phyloP scores from a whole-genome alignment of 2,329 filamentous ascomycete genomes.

The Cercospora beticola region DNA sequence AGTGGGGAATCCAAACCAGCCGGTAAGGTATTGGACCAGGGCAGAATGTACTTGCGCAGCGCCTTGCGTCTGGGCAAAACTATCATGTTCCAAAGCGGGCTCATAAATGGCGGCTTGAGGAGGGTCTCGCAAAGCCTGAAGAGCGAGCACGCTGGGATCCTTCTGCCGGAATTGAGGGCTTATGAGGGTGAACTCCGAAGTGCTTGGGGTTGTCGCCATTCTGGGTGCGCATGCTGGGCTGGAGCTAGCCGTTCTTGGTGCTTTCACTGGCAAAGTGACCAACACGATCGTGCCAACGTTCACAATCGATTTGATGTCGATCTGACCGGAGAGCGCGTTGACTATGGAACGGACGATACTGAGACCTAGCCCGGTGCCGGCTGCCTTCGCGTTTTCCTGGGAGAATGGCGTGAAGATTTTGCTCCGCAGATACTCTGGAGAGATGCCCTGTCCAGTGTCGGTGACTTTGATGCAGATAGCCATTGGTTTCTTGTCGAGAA shows the following conservation, averaged over 20 bases:
- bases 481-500: slow-evolving; percentile 18
- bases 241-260: background rate
- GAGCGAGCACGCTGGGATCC: slow-evolving; percentile 46
- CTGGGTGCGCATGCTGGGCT: background rate
- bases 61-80: slow-evolving; percentile 25
- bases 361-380: slow-evolving; percentile 64
- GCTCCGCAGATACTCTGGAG: slow-evolving; percentile 59
- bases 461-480: slow-evolving; percentile 43
- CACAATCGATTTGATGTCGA: slow-evolving; percentile 49
- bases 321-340: slow-evolving; percentile 59
- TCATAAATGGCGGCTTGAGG: slow-evolving; percentile 30
- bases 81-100: slow-evolving; percentile 25
- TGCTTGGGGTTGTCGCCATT: background rate
- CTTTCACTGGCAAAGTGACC: slow-evolving; percentile 45
- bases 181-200: background rate
- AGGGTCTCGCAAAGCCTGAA: slow-evolving; percentile 42
- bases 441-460: slow-evolving; percentile 67
- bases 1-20: slow-evolving; percentile 29
- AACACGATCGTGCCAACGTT: slow-evolving; percentile 29
- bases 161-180: slow-evolving; percentile 26
- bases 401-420: slow-evolving; percentile 63
- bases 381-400: slow-evolving; percentile 61
- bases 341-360: slow-evolving; percentile 63
- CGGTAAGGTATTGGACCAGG: slow-evolving; percentile 26
- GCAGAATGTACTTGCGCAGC: slow-evolving; percentile 25